phyloP scores from a whole-genome alignment of 768 basidiomycete genomes.

The Auricularia heimuer region DNA sequence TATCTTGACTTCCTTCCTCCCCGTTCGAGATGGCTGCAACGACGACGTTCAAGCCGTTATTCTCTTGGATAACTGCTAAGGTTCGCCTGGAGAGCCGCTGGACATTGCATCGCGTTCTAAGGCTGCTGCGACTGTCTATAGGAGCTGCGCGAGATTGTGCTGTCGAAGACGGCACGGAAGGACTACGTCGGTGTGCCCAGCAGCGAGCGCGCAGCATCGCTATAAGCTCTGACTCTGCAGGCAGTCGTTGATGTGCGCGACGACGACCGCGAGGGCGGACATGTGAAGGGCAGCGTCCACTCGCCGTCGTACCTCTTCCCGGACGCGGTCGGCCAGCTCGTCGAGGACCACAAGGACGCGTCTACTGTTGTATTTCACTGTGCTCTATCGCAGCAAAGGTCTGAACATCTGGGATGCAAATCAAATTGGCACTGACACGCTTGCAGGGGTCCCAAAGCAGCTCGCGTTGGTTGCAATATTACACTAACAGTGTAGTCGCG shows the following conservation, averaged over 20 bases:
- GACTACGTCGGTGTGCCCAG: conserved; percentile 40
- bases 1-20: neutral
- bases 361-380: conserved; percentile 71
- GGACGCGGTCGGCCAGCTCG: conserved; percentile 44
- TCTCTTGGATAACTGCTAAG: neutral
- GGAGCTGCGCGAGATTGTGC: neutral
- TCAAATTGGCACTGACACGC: conserved; percentile 7
- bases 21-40: neutral
- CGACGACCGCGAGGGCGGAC: conserved; percentile 68
- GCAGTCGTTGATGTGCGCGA: conserved; percentile 76
- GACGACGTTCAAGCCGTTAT: neutral
- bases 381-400: conserved; percentile 68
- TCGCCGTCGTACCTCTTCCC: conserved; percentile 54
- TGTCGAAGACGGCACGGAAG: conserved; percentile 41
- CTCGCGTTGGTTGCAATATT: conserved; percentile 35
- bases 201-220: neutral
- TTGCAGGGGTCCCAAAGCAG: conserved; percentile 66
- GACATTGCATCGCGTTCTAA: neutral
- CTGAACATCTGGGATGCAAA: conserved; percentile 1
- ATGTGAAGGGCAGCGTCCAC: conserved; percentile 58
- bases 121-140: neutral
- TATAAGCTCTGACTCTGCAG: neutral
- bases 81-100: neutral
- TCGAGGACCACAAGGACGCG: conserved; percentile 50
- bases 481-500: neutral